Evolutionary conservation across 2,329 filamentous ascomycete species (phyloP).

Genomic region (Bipolaris cookei): DNA sequence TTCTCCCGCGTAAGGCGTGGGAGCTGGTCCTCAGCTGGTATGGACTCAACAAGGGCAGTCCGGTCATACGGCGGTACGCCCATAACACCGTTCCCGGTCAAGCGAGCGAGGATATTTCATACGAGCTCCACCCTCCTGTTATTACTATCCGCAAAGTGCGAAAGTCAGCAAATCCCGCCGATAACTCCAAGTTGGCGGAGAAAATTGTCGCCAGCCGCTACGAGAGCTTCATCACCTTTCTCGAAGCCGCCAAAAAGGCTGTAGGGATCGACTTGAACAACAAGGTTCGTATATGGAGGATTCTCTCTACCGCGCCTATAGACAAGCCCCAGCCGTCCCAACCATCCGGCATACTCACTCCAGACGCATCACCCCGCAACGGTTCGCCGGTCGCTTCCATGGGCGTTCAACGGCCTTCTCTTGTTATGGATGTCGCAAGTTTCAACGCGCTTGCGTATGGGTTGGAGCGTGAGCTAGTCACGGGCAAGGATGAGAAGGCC

Average conservation of each 20-base stretch:
- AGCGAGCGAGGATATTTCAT: conserved; percentile 69
- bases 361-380: conserved; percentile 54
- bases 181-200: conserved; percentile 66
- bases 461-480: conserved; percentile 69
- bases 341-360: conserved; percentile 52
- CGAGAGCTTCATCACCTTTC: conserved; percentile 73
- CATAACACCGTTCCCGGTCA: conserved; percentile 74
- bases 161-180: conserved; percentile 66
- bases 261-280: conserved; percentile 70
- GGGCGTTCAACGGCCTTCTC: conserved; percentile 50
- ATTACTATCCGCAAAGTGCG: conserved; percentile 84
- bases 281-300: conserved; percentile 79
- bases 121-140: conserved; percentile 83
- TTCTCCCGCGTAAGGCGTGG: conserved; percentile 83
- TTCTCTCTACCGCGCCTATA: conserved; percentile 58
- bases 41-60: conserved; percentile 71
- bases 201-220: conserved; percentile 74
- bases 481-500: conserved; percentile 70
- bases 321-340: conserved; percentile 38
- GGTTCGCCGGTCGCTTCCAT: conserved; percentile 47
- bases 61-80: conserved; percentile 75
- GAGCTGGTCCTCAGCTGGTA: conserved; percentile 82
- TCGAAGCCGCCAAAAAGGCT: conserved; percentile 73
- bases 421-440: conserved; percentile 67
- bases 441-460: conserved; percentile 69